Evolutionary conservation across 495 filamentous ascomycete genomes (phyloP).

Genomic region (Lasiosphaeris hirsuta): DNA sequence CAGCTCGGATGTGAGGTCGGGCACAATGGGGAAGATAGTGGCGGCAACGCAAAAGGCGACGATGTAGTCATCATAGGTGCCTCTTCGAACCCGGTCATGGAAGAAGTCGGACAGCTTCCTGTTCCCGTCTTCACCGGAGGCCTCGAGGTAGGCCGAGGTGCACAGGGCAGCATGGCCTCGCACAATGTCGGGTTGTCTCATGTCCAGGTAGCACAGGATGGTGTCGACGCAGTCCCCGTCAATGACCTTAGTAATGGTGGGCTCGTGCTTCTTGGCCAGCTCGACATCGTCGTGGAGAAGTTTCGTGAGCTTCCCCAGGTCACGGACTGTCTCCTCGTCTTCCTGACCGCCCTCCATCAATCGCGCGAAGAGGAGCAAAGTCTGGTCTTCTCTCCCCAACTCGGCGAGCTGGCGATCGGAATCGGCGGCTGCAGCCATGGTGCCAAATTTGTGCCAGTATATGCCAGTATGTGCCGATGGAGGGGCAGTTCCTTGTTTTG

Average conservation of each 20-base stretch:
- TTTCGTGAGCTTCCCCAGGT: conserved; percentile 47
- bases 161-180: conserved; percentile 73
- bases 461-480: neutral
- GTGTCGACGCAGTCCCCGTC: conserved; percentile 78
- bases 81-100: conserved; percentile 41
- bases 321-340: conserved; percentile 49
- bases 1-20: conserved; percentile 63
- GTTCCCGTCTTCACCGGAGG: conserved; percentile 63
- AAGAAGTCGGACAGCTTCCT: conserved; percentile 67
- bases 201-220: conserved; percentile 72
- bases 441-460: neutral
- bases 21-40: conserved; percentile 79
- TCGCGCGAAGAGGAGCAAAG: conserved; percentile 48
- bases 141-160: conserved; percentile 75
- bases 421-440: conserved; percentile 20
- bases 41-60: conserved; percentile 86
- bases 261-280: conserved; percentile 33
- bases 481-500: neutral
- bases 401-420: conserved; percentile 5
- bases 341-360: conserved; percentile 57
- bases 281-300: conserved; percentile 47
- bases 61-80: conserved; percentile 57
- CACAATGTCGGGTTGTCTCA: conserved; percentile 63
- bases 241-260: conserved; percentile 59
- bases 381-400: conserved; percentile 40